Percentiles rank a stretch among this genome's conserved stretches.
These are phyloP conservation scores for Annulohypoxylon stygium DNA, from an alignment of 495 filamentous ascomycete species.

Conservation along the genomic window DNA sequence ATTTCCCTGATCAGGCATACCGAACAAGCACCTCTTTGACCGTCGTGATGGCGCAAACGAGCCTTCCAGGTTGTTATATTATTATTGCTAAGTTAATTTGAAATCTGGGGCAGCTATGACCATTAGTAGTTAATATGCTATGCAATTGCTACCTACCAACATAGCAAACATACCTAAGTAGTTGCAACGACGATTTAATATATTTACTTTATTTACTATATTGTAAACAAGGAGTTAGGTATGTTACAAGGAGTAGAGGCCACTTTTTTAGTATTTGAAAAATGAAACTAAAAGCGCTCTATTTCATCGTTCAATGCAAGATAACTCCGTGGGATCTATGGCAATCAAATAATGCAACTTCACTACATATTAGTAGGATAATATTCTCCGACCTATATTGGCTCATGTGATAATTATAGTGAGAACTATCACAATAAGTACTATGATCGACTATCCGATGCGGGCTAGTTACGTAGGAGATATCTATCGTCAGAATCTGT, in stretches of 20 bases:
- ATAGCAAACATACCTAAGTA: constrained; percentile 38
- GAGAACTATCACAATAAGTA: constrained; percentile 11
- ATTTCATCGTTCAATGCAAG: constrained; percentile 16
- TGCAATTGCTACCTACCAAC: not conserved
- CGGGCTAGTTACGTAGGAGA: constrained; percentile 10
- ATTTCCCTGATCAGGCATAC: constrained; percentile 43
- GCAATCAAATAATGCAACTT: constrained; percentile 22
- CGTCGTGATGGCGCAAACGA: constrained; percentile 45
- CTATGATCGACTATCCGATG: constrained; percentile 21
- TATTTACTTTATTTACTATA: constrained; percentile 7
- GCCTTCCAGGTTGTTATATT: constrained; percentile 14
- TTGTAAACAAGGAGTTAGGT: not conserved
- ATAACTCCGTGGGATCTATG: not conserved
- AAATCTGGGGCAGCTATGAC: constrained; percentile 31
- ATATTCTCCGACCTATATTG: constrained; percentile 20
- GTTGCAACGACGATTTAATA: not conserved
- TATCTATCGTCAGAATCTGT: constrained; percentile 1
- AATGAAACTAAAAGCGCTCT: not conserved
- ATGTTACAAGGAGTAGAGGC: constrained; percentile 18
- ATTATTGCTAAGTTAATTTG: constrained; percentile 37
- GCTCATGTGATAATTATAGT: constrained; percentile 32
- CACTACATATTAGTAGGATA: not conserved
- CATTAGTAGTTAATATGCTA: not conserved
- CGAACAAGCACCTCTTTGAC: constrained; percentile 42
- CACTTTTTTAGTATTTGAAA: constrained; percentile 1